phyloP scores from a whole-genome alignment of 768 basidiomycete genomes.

The Boletus coccyginus region DNA sequence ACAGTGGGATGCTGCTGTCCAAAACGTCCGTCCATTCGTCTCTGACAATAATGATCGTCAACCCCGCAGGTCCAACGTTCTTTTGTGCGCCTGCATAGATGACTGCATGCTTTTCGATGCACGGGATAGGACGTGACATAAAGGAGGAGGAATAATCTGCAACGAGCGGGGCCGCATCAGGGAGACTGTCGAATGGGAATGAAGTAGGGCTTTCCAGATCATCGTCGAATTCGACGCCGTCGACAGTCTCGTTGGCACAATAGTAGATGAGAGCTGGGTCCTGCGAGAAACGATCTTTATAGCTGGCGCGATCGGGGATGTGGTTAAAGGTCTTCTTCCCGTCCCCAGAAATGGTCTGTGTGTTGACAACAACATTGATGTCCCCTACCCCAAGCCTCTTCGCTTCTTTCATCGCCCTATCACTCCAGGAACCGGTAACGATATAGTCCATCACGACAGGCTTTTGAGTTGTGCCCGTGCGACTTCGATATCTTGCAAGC shows the following conservation, averaged over 20 bases:
- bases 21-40: constrained; percentile 69
- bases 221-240: constrained; percentile 84
- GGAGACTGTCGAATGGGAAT: constrained; percentile 82
- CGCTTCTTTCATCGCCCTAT: constrained; percentile 83
- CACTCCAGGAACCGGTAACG: constrained; percentile 91
- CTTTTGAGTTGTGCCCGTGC: constrained; percentile 55
- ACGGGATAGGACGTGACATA: constrained; percentile 91
- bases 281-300: constrained; percentile 60
- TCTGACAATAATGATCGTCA: constrained; percentile 92
- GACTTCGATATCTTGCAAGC: constrained; percentile 78
- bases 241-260: constrained; percentile 99
- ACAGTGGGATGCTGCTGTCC: constrained; percentile 82
- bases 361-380: constrained; percentile 72
- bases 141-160: constrained; percentile 96
- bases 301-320: constrained; percentile 72
- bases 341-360: constrained; percentile 57
- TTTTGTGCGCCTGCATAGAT: constrained; percentile 98
- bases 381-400: constrained; percentile 56
- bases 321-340: constrained; percentile 68
- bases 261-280: constrained; percentile 92
- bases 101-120: constrained; percentile 85
- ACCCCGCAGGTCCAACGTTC: constrained; percentile 92
- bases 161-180: constrained; percentile 70
- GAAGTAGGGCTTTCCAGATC: constrained; percentile 52
- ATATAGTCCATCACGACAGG: constrained; percentile 76